Conservation (phyloP, 2,329 filamentous ascomycete genomes). For the Scopulariopsis brevicaulis region DNA sequence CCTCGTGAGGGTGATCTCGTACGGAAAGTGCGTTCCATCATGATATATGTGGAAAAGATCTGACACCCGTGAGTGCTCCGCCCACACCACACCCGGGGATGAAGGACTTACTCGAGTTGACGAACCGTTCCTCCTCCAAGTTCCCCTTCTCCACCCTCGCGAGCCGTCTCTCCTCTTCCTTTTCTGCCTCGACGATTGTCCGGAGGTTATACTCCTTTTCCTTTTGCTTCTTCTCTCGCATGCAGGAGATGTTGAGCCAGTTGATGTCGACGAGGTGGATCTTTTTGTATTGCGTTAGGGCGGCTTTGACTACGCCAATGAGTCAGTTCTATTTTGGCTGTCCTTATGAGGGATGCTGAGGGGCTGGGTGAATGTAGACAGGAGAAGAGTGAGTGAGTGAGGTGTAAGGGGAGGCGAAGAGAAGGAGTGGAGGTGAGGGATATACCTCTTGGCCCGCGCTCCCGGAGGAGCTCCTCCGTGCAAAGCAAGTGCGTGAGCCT, state of each 20-base stretch:
- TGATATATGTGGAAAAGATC: constrained; percentile 53
- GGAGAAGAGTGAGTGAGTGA: neutral
- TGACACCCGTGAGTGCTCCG: constrained; percentile 14
- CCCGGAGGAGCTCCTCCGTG: constrained; percentile 48
- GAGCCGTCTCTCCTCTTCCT: constrained; percentile 15
- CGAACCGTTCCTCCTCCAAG: constrained; percentile 26
- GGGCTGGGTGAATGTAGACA: neutral
- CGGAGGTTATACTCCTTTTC: constrained; percentile 28
- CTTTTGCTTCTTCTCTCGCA: constrained; percentile 12
- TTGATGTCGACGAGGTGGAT: constrained; percentile 33
- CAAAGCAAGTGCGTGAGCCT: constrained; percentile 64
- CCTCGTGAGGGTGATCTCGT: constrained; percentile 51
- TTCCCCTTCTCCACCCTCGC: constrained; percentile 24
- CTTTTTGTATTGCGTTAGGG: constrained; percentile 19
- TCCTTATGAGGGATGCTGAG: neutral
- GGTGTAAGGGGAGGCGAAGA: neutral
- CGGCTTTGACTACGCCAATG: constrained; percentile 21
- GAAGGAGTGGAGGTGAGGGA: neutral
- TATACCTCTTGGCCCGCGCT: constrained; percentile 23
- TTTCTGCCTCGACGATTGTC: constrained; percentile 15
- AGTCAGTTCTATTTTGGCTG: neutral
- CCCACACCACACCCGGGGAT: neutral
- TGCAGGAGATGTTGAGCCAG: constrained; percentile 39
- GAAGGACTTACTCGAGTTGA: constrained; percentile 35
- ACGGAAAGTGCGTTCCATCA: constrained; percentile 51